Evolutionary conservation across 257 asterid genomes (phyloP), one percentile per base, ranked within the genome.

Genomic region (Nicotiana tabacum): DNA sequence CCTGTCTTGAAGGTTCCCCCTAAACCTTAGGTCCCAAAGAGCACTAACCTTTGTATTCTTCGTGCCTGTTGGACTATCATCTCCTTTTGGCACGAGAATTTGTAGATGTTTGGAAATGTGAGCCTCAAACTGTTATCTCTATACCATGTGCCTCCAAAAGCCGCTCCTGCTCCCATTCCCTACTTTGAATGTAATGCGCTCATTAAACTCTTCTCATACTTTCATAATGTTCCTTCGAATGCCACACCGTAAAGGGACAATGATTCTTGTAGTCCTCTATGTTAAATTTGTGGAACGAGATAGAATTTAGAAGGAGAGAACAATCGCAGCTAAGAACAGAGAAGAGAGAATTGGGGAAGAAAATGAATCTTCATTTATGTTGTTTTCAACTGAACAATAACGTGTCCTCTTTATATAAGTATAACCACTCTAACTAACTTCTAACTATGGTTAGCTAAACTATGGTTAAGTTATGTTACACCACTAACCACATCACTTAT

Each of bases 111-210:
- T 72, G 66, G 13, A 9, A 21, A 46, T 72, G 57, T 39, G 33
- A n/a, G 57, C 77, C 77, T 69, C 77, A 69, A 37, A 69, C 32
- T 39, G 29, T 72, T 70, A 72, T 72, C 60, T 72, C 78, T 27
- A 72, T 9, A 70, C 58, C 37, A 46, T 72, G 32, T 72, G 60
- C 78, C 48, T 21, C 37, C 37, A 43, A 51, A 46, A 16, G 60
- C 24, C 11, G 37, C 24, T 72, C 37, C 35, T 21, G 21, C 24
- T 21, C 37, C 48, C 24, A 55, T 72, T 43, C 60, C 37, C n/a
- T 72, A 72, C 37, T 21, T 72, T 21, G 78, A 72, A n/a, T 43
- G 78, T 46, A 11, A 13, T 11, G 78, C 24, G 46, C 3, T 6
- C 3, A 53, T 10, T 53, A 15, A 15, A 0, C 78, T 70, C 58